Percentiles rank a stretch among this genome's conserved stretches.
phyloP scores from a whole-genome alignment of 257 asterid genomes.

The Ocimum tenuiflorum region DNA sequence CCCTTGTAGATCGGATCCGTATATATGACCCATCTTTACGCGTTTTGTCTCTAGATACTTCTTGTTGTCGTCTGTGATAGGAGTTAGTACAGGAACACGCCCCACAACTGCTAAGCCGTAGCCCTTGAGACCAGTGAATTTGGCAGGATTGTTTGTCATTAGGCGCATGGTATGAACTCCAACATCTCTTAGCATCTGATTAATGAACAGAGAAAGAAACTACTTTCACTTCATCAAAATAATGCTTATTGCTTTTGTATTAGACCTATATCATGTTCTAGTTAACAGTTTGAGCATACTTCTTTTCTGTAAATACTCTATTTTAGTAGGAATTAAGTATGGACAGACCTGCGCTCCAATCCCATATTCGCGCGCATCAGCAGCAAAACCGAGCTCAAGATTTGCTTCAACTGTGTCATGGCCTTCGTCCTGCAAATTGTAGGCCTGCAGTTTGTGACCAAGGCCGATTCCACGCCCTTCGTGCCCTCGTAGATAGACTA shows the following conservation, averaged over 20 bases:
- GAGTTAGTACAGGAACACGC: constrained; percentile 66
- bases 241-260: too few species aligned
- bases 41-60: constrained; percentile 67
- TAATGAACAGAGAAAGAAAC: neutral
- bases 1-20: constrained; percentile 53
- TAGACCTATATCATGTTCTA: too few species aligned
- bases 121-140: constrained; percentile 64
- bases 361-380: constrained; percentile 77
- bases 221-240: neutral
- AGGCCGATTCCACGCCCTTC: constrained; percentile 88
- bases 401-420: constrained; percentile 88
- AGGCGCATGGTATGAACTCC: constrained; percentile 76
- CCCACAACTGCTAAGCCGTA: constrained; percentile 78
- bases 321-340: too few species aligned
- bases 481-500: constrained; percentile 72
- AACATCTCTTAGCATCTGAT: constrained; percentile 64
- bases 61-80: constrained; percentile 72
- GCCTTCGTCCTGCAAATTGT: constrained; percentile 71
- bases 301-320: too few species aligned
- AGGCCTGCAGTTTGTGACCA: constrained; percentile 73
- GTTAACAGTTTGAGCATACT: too few species aligned
- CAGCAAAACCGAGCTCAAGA: constrained; percentile 76
- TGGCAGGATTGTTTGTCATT: constrained; percentile 90
- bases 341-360: constrained; percentile 71
- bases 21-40: constrained; percentile 70